Conservation (phyloP, 2,329 filamentous ascomycete genomes). For the Fusarium dlaminii region DNA sequence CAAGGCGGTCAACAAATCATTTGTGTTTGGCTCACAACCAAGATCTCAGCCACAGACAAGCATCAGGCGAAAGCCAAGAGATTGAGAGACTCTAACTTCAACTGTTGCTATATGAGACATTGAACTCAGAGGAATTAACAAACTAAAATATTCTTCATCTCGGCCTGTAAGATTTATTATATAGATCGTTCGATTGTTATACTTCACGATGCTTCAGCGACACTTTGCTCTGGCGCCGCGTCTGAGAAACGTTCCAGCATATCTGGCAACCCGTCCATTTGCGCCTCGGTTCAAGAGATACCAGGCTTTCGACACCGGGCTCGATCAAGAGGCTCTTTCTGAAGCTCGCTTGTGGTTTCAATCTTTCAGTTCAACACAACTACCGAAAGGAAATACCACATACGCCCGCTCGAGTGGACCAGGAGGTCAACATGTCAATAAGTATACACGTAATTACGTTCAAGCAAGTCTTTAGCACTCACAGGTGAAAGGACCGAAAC, state of each 20-base stretch:
- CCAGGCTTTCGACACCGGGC: constrained; percentile 58
- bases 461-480: constrained; percentile 53
- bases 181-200: neutral
- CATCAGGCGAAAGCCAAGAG: constrained; percentile 10
- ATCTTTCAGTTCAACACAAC: constrained; percentile 52
- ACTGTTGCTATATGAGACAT: constrained; percentile 1
- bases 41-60: constrained; percentile 26
- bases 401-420: constrained; percentile 69
- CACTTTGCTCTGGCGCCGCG: neutral
- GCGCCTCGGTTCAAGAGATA: constrained; percentile 49
- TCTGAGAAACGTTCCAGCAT: neutral
- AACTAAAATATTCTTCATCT: neutral
- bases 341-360: constrained; percentile 63
- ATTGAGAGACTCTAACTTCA: neutral
- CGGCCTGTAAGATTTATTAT: neutral
- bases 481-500: constrained; percentile 64
- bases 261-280: neutral
- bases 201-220: constrained; percentile 23
- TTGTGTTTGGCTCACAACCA: constrained; percentile 25
- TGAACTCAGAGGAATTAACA: neutral
- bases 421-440: constrained; percentile 71
- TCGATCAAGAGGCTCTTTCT: constrained; percentile 60
- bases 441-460: constrained; percentile 54
- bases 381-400: constrained; percentile 63
- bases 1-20: constrained; percentile 39